Percentiles rank a stretch among this genome's conserved stretches.
Evolutionary conservation across 176 grass and related monocot genomes (phyloP).

Genomic region (Triticum aestivum): IWGSC_CS_RefSeq_v2.1 NC_057812.1:133843994-133844493

Average conservation of each 20-base stretch:
- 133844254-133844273: constrained; percentile 31
- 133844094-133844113: not conserved
- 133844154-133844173: constrained; percentile 46
- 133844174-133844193: constrained; percentile 43
- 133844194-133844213: not conserved
- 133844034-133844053: not conserved
- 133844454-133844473: not conserved
- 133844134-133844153: constrained; percentile 26
- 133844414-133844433: constrained; percentile 19
- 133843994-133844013: not conserved
- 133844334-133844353: not conserved
- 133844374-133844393: not conserved
- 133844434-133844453: not conserved
- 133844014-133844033: not conserved
- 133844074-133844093: constrained; percentile 11
- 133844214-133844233: constrained; percentile 32
- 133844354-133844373: not conserved
- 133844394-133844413: constrained; percentile 2
- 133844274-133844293: not conserved
- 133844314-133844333: constrained; percentile 4
- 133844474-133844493: constrained; percentile 82
- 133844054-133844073: not conserved
- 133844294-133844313: not conserved
- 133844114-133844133: not conserved
- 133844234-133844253: constrained; percentile 54